phyloP scores from a whole-genome alignment of 2,329 filamentous ascomycete species.

The Monilinia polystroma region DNA sequence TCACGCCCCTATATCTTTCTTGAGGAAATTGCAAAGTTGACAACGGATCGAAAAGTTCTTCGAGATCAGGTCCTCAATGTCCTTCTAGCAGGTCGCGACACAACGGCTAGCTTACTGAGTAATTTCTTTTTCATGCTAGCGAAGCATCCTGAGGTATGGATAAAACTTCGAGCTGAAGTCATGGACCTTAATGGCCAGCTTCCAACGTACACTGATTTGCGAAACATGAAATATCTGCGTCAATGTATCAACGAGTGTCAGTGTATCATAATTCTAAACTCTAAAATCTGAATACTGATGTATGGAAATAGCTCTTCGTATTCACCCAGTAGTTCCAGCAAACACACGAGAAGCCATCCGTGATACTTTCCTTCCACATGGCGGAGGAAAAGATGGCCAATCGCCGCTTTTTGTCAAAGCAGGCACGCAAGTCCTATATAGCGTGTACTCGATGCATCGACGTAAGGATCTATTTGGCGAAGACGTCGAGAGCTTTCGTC shows the following conservation, averaged over 20 bases:
- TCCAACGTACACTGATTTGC: conserved; percentile 50
- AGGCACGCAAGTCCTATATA: conserved; percentile 28
- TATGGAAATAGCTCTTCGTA: conserved; percentile 33
- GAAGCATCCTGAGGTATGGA: conserved; percentile 35
- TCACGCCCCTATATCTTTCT: conserved; percentile 44
- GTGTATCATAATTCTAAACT: conserved; percentile 22
- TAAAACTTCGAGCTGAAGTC: conserved; percentile 37
- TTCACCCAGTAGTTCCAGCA: conserved; percentile 44
- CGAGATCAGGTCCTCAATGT: conserved; percentile 40
- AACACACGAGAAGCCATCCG: conserved; percentile 32
- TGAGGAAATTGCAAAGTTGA: conserved; percentile 48
- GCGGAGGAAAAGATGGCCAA: conserved; percentile 37
- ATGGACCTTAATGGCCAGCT: conserved; percentile 38
- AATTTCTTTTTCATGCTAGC: conserved; percentile 39
- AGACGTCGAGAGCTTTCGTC: conserved; percentile 43
- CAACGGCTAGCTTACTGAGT: conserved; percentile 43
- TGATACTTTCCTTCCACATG: conserved; percentile 36
- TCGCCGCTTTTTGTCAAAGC: conserved; percentile 34
- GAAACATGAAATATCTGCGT: conserved; percentile 53
- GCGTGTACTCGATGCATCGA: conserved; percentile 42
- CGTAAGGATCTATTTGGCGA: conserved; percentile 42
- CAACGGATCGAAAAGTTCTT: conserved; percentile 44
- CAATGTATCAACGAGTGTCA: conserved; percentile 58
- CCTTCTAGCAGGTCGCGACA: conserved; percentile 45
- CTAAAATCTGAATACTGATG: neutral